phyloP scores from a whole-genome alignment of 192 early-diverging fungal species.

The Coemansia asiatica region DNA sequence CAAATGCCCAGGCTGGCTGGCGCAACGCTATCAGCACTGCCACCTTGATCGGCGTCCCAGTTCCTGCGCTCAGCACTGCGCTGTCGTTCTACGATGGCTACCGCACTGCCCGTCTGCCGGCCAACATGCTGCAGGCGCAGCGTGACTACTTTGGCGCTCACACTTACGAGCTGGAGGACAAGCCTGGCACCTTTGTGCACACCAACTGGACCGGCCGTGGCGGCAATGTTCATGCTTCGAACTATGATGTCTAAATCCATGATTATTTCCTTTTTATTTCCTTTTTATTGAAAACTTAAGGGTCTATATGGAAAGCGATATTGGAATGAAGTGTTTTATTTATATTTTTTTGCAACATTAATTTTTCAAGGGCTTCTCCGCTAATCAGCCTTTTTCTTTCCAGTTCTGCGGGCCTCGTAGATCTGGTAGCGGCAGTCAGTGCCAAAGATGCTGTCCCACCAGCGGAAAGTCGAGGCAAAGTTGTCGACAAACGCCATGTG shows the following conservation, averaged over 20 bases:
- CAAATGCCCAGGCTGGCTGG: slow-evolving; percentile 82
- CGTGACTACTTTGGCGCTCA: slow-evolving; percentile 99
- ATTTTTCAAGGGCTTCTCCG: too few relatives aligned
- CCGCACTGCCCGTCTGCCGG: slow-evolving; percentile 83
- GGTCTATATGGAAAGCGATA: too few relatives aligned
- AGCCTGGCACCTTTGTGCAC: slow-evolving; percentile 78
- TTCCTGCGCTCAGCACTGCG: slow-evolving; percentile 86
- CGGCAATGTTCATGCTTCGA: slow-evolving; percentile 71
- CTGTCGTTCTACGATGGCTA: slow-evolving; percentile 98
- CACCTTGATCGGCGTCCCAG: slow-evolving; percentile 81
- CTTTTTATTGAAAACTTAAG: slow-evolving; percentile 4
- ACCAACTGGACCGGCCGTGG: slow-evolving; percentile 99
- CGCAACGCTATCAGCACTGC: slow-evolving; percentile 83
- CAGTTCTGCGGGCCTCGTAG: slow-evolving; percentile 43
- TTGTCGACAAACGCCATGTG: slow-evolving; percentile 65
- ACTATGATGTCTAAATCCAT: slow-evolving; percentile 64
- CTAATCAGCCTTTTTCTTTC: slow-evolving; percentile 29
- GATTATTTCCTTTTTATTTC: background rate
- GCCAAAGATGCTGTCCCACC: slow-evolving; percentile 87
- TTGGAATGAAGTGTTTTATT: too few relatives aligned
- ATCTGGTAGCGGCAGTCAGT: slow-evolving; percentile 75
- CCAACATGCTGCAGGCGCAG: slow-evolving; percentile 96
- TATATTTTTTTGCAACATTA: too few relatives aligned
- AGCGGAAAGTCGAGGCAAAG: slow-evolving; percentile 78
- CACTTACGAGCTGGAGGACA: slow-evolving; percentile 84